Percentiles rank a stretch among this genome's conserved stretches.
phyloP scores from a whole-genome alignment of 2,329 filamentous ascomycete genomes.

The Colletotrichum incanum region DNA sequence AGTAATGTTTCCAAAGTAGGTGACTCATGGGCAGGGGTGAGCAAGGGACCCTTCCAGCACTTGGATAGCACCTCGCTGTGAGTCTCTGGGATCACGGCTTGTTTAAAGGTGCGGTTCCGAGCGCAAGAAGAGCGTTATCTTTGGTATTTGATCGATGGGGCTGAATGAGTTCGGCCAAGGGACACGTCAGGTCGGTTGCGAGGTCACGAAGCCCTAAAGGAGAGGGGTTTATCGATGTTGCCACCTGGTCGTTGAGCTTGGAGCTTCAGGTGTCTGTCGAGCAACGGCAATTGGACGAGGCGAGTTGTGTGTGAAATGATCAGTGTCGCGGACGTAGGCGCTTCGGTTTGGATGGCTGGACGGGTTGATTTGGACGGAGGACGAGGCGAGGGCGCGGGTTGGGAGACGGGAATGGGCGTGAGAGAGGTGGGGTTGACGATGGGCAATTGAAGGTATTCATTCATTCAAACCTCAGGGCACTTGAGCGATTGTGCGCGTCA shows the following conservation, averaged over 20 bases:
- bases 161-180: slow-evolving; percentile 14
- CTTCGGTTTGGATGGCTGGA: slow-evolving; percentile 15
- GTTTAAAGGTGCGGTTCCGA: slow-evolving; percentile 82
- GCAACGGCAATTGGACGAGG: not conserved
- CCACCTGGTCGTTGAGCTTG: slow-evolving; percentile 35
- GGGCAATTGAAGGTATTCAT: slow-evolving; percentile 33
- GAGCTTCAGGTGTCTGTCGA: not conserved
- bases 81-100: slow-evolving; percentile 89
- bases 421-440: slow-evolving; percentile 6
- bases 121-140: slow-evolving; percentile 50
- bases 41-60: slow-evolving; percentile 59
- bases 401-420: not conserved
- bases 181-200: not conserved
- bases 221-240: slow-evolving; percentile 28
- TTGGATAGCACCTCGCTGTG: slow-evolving; percentile 88
- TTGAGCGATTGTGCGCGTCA: slow-evolving; percentile 41
- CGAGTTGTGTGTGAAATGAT: not conserved
- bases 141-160: slow-evolving; percentile 33
- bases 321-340: slow-evolving; percentile 15
- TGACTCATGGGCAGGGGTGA: slow-evolving; percentile 85
- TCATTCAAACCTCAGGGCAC: slow-evolving; percentile 1
- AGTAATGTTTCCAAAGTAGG: slow-evolving; percentile 95
- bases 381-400: not conserved
- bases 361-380: not conserved
- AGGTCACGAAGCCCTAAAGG: slow-evolving; percentile 15